Evolutionary conservation across 2,329 filamentous ascomycete genomes (phyloP).

Genomic region (Ascocoryne sarcoides): DNA sequence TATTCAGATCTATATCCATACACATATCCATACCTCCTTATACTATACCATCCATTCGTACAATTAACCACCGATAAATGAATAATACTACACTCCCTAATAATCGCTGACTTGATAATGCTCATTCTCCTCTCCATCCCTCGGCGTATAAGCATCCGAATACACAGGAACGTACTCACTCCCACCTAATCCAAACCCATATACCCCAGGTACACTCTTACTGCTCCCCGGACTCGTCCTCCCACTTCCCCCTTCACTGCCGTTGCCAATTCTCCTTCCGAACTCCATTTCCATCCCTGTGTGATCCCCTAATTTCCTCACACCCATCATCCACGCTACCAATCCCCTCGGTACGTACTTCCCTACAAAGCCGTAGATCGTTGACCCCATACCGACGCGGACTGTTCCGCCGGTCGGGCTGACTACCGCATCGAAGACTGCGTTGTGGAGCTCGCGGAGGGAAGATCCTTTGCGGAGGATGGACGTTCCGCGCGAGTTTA

Average conservation of each 20-base stretch:
- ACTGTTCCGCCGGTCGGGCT: conserved; percentile 49
- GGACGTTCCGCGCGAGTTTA: background rate
- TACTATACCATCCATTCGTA: too few species aligned
- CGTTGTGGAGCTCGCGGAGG: conserved; percentile 71
- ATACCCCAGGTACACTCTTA: conserved; percentile 1
- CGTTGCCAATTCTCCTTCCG: conserved; percentile 7
- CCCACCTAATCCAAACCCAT: conserved; percentile 1
- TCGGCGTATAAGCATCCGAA: too few species aligned
- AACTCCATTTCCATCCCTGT: conserved; percentile 7
- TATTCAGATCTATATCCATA: too few species aligned
- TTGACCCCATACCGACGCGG: conserved; percentile 75
- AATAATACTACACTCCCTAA: too few species aligned
- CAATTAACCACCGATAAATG: too few species aligned
- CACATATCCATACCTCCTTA: too few species aligned
- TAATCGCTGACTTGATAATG: too few species aligned
- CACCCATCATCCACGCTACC: conserved; percentile 91
- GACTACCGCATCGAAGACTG: conserved; percentile 83
- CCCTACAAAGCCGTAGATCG: conserved; percentile 79
- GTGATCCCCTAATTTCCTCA: conserved; percentile 42
- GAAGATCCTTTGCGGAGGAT: conserved; percentile 42
- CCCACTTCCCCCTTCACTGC: conserved; percentile 7
- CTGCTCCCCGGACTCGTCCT: conserved; percentile 12
- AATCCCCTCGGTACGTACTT: conserved; percentile 67
- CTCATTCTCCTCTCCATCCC: too few species aligned
- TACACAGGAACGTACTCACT: conserved; percentile 24